Base-by-base conservation (phyloP, 805 yeast species). In the Candida sithepensis region DNA sequence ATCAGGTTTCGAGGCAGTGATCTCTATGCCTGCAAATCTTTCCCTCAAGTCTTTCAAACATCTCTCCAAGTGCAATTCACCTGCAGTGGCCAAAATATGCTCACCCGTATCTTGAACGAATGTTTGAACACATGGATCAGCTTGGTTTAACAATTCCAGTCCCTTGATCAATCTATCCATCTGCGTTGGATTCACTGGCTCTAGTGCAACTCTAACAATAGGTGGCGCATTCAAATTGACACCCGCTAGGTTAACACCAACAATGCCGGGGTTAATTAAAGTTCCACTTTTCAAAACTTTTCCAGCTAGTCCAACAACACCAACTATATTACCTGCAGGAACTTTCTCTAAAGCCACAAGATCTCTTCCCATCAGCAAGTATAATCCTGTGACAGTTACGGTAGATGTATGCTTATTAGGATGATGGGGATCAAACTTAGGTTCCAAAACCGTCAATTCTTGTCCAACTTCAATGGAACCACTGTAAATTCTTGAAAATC, bases 301-400 rank as follows among this genome's bases (percentile, higher is more conserved):
- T 7, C 87, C 88, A 2, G 85, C 96, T 19, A 94, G 73, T 0
- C 99, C 98, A 33, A 90, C 92, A 43, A 94, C 84, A 43, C 97
- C 99, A 6, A 88, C 95, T 51, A 94, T 89, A 56, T 87, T 89
- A 28, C 99, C 99, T 1, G 97, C 92, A 2, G 96, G 96, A 4
- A 92, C 96, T 16, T 75, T 75, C 39, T 84, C 77, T 52, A 94
- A 72, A 2, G 91, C 75, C 2, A 90, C 81, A 32, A 92, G 69
- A 50, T 94, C 97, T 54, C 92, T 74, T 18, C 99, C 99, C 98
- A 94, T 94, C 46, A 94, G 72, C 46, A 94, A 68, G 58, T 80
- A 91, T 36, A 94, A 68, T 39, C 84, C 86, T 5, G 85, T 77
- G 33, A 94, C 75, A 13, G 74, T 79, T 1, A 85, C 78, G 6